Conservation (phyloP, 2,329 filamentous ascomycete genomes). For the Hysterium pulicare region DNA sequence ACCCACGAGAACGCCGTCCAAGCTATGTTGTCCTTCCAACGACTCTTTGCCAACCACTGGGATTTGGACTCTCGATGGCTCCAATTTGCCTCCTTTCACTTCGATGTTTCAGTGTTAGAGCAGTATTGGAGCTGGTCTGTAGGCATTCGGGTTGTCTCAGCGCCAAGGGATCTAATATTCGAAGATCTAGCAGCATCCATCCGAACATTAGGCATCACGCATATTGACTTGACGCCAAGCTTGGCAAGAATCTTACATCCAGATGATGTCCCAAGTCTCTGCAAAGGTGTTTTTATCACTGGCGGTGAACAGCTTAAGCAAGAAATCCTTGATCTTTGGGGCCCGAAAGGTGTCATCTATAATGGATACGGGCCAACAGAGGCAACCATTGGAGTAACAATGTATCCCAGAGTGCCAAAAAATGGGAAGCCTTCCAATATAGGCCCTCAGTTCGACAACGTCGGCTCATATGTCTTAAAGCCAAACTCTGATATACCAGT, state of each 20-base stretch:
- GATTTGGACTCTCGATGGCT: constrained; percentile 72
- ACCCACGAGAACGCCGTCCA: constrained; percentile 88
- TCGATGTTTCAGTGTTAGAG: constrained; percentile 88
- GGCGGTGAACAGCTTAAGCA: constrained; percentile 85
- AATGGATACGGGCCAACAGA: constrained; percentile 91
- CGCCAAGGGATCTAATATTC: constrained; percentile 78
- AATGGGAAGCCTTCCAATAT: constrained; percentile 86
- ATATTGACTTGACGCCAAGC: constrained; percentile 89
- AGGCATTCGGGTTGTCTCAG: constrained; percentile 78
- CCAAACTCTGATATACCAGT: constrained; percentile 69
- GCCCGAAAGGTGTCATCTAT: constrained; percentile 74
- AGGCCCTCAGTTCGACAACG: constrained; percentile 80
- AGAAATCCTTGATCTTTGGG: constrained; percentile 86
- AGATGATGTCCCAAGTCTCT: constrained; percentile 74
- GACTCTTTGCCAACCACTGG: constrained; percentile 75
- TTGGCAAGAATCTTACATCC: constrained; percentile 76
- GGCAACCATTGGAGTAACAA: constrained; percentile 88
- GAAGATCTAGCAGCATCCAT: constrained; percentile 77
- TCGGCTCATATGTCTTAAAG: constrained; percentile 74
- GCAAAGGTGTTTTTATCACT: constrained; percentile 85
- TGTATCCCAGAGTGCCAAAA: constrained; percentile 74
- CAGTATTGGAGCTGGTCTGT: constrained; percentile 96
- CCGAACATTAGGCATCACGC: constrained; percentile 69
- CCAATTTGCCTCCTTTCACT: constrained; percentile 92
- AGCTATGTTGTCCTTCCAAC: constrained; percentile 81